Base-by-base conservation (phyloP, 163 green algal species). In the Scenedesmus sp. region DNA sequence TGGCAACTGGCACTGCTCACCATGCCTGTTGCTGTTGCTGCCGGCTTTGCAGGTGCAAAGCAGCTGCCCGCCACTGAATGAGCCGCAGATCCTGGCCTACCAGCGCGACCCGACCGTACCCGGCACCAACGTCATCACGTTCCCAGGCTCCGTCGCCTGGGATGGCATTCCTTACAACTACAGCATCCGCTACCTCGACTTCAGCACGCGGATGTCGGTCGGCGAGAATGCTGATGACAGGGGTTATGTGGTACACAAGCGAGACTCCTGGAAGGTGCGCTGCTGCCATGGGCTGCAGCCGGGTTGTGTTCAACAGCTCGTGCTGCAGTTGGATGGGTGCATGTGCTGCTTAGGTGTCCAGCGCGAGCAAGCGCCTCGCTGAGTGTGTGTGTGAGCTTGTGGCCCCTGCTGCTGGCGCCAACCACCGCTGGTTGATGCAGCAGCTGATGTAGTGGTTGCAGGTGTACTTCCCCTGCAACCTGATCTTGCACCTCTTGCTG, bases 201-300 rank as follows among this genome's bases (percentile, higher is more conserved):
- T 91, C 86, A 86, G 76, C 78, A 91, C 86, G n/a, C 56, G 51
- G 22, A 86, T 91, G 86, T 68, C 73, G 24, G 49, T 59, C 4
- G 86, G 86, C 2, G 86, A 91, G 30, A 91, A 91, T 30, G 35
- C 51, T 49, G 59, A 37, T 37, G 72, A 86, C 24, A 22, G 42
- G 18, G 87, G 87, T 2, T 91, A 91, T 43, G 43, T 85, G 13
- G 87, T 91, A 35, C 87, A 91, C 26, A 91, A 91, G 53, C 33
- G 30, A 16, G 40, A 76, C 37, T 78, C 56, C 2, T 91, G 49
- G 20, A 86, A 83, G 87, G 87, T 91, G 56, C 43, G 46, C 35
- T 46, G n/a, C 42, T 82, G n/a, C 61, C 12, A 15, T 7, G 37
- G 20, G 51, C 51, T 61, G 51, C 51, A 18, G 51, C 22, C 9